These are phyloP conservation scores for Zea luxurians DNA, from an alignment of 176 grass and related monocot species.

Conservation along the genomic window DNA sequence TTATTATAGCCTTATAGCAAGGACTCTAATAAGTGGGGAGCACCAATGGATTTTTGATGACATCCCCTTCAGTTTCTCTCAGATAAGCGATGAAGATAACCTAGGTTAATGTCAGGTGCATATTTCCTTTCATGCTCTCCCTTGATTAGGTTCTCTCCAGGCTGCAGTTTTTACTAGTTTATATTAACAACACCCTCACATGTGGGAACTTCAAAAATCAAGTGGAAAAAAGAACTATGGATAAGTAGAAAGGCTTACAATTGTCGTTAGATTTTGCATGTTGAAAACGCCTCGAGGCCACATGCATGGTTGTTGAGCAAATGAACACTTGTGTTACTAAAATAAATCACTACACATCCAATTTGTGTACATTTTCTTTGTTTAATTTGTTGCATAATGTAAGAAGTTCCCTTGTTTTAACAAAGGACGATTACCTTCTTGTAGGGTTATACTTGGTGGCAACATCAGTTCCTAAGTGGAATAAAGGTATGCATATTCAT, in stretches of 20 bases:
- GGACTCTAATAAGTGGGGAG: slow-evolving; percentile 55
- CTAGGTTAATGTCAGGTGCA: slow-evolving; percentile 67
- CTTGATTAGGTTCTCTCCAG: neutral
- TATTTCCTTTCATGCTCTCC: slow-evolving; percentile 19
- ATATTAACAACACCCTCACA: neutral
- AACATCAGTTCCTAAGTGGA: slow-evolving; percentile 79
- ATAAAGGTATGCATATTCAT: too few relatives aligned
- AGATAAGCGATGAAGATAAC: slow-evolving; percentile 41
- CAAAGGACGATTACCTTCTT: slow-evolving; percentile 51
- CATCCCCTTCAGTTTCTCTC: slow-evolving; percentile 41
- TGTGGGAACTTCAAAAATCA: neutral
- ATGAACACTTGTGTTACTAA: neutral
- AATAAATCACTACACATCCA: neutral
- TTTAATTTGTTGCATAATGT: slow-evolving; percentile 37
- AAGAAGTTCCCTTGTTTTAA: slow-evolving; percentile 53
- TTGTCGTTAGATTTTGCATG: slow-evolving; percentile 11
- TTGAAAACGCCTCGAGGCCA: neutral
- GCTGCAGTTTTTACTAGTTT: slow-evolving; percentile 13
- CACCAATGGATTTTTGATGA: slow-evolving; percentile 68
- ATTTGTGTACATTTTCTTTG: slow-evolving; percentile 9
- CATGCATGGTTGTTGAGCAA: neutral
- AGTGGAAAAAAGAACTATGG: neutral
- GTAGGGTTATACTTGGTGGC: slow-evolving; percentile 87
- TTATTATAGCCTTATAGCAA: slow-evolving; percentile 70
- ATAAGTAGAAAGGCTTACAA: neutral